Evolutionary conservation across 768 basidiomycete genomes (phyloP), one percentile per base, ranked within the genome.

Genomic region (Dioszegia aurantiaca): DNA sequence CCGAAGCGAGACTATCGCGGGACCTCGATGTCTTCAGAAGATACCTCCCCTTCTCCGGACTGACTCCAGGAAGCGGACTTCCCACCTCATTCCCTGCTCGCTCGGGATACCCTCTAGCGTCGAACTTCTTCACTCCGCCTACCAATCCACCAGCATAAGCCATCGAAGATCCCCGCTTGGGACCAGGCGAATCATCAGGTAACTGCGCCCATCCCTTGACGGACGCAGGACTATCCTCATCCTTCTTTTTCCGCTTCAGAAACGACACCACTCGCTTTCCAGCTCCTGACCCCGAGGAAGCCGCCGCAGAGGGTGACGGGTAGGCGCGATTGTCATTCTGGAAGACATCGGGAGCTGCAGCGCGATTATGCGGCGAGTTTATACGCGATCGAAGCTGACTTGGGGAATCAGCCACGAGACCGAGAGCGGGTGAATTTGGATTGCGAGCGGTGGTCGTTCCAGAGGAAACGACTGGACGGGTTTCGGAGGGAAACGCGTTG

Each of bases 61-160:
- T 57, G 3, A 48, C 16, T 1, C 23, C 27, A 19, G 28, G n/a
- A 4, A 41, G 19, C 11, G 56, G 37, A 19, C 36, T 40, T 4
- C 56, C 44, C 16, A 30, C 41, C 28, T 55, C 26, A 28, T 30
- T 40, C 41, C 58, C 21, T 28, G 39, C 60, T 27, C 60, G 52
- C 2, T 56, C 56, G 11, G 70, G 70, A 43, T 72, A 72, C 21
- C 70, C 70, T 51, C 70, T 43, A 1, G 65, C 55, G 59, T 72
- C 65, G 48, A 63, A 72, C 16, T 56, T 28, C 33, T 51, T 37
- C 26, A 56, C 47, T 27, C 40, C 26, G 26, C 40, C 17, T 14
- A 37, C 27, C n/a, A n/a, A n/a, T n/a, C n/a, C n/a, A n/a, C n/a
- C n/a, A n/a, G n/a, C n/a, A n/a, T n/a, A n/a, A n/a, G 21, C 27